These are phyloP conservation scores for Pichia kluyveri DNA, from an alignment of 805 yeast genomes.

Conservation along the genomic window DNA sequence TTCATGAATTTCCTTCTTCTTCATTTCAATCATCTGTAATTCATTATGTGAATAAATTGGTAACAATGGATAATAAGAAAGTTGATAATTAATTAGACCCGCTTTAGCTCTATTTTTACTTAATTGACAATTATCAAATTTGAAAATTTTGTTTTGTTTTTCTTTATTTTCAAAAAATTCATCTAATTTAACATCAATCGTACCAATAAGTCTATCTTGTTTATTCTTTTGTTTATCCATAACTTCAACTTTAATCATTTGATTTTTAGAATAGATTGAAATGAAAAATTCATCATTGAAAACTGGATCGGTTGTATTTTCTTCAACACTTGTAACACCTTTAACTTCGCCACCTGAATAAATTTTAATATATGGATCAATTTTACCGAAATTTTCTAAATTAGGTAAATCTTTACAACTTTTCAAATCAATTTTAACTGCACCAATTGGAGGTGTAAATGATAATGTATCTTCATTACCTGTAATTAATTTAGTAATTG, in stretches of 20 bases:
- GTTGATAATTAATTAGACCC: slow-evolving; percentile 44
- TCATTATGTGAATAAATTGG: slow-evolving; percentile 58
- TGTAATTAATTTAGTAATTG: slow-evolving; percentile 38
- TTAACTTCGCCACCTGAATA: slow-evolving; percentile 47
- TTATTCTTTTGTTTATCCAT: slow-evolving; percentile 61
- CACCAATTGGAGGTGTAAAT: slow-evolving; percentile 57
- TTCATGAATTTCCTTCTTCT: slow-evolving; percentile 30
- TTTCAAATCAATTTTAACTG: slow-evolving; percentile 49
- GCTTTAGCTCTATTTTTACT: slow-evolving; percentile 18
- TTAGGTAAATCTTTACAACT: slow-evolving; percentile 43
- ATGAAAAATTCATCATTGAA: slow-evolving; percentile 52
- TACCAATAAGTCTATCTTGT: slow-evolving; percentile 54
- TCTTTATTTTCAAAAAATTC: slow-evolving; percentile 7
- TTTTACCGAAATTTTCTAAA: slow-evolving; percentile 59
- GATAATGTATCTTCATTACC: slow-evolving; percentile 27
- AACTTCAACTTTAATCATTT: slow-evolving; percentile 47
- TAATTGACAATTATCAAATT: slow-evolving; percentile 5
- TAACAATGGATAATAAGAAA: slow-evolving; percentile 57
- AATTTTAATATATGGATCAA: slow-evolving; percentile 66
- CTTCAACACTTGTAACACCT: slow-evolving; percentile 46
- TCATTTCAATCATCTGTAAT: slow-evolving; percentile 34
- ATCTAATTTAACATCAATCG: slow-evolving; percentile 31
- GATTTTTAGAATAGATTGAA: slow-evolving; percentile 53
- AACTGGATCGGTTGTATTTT: slow-evolving; percentile 46
- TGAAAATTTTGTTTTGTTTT: slow-evolving; percentile 9